Base-by-base conservation (phyloP, 2,329 filamentous ascomycete genomes). In the Pyrenophora teres region DNA sequence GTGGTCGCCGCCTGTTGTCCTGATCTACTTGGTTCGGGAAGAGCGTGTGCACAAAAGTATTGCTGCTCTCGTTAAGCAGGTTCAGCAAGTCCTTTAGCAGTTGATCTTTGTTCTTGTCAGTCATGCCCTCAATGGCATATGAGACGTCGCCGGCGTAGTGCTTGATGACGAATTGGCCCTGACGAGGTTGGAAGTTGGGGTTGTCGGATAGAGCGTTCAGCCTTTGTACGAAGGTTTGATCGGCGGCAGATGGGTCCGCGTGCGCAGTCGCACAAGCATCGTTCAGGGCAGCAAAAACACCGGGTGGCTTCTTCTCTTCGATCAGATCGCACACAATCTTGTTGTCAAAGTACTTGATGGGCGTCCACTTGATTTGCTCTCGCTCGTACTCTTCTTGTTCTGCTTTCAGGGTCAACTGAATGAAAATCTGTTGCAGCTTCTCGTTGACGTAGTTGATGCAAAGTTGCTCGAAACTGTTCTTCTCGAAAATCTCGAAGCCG, bases 361-460 rank as follows among this genome's bases (percentile, higher is more conserved):
- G 94, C 0, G 92, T 97, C 94, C 94, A 99, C 71, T 96, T 87
- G 70, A 99, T 99, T 79, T 97, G 87, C 75, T 99, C 94, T 41
- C 90, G 83, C 13, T 89, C 91, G 69, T 99, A 99, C 74, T 99
- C 94, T 64, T 99, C 94, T 77, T 99, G 94, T 74, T 99, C 94
- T 0, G 94, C 88, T 79, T 96, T 96, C 57, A 99, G 77, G 0
- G 94, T 99, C 64, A 99, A 80, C 75, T 99, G 94, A 63, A 99
- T 99, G 72, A 99, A 99, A 67, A 99, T 97, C 71, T 99, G 94
- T 76, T 99, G 94, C 51, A 99, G 84, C 74, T 97, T 99, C 74
- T 99, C 94, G 76, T 99, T 99, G 56, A 95, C 97, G 76, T 99
- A 99, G 76, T 99, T 99, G 82, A 99, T 99, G 79, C 94, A 99